Evolutionary conservation across 2,329 filamentous ascomycete species (phyloP), one percentile per base, ranked within the genome.

Genomic region (Capronia americana): DNA sequence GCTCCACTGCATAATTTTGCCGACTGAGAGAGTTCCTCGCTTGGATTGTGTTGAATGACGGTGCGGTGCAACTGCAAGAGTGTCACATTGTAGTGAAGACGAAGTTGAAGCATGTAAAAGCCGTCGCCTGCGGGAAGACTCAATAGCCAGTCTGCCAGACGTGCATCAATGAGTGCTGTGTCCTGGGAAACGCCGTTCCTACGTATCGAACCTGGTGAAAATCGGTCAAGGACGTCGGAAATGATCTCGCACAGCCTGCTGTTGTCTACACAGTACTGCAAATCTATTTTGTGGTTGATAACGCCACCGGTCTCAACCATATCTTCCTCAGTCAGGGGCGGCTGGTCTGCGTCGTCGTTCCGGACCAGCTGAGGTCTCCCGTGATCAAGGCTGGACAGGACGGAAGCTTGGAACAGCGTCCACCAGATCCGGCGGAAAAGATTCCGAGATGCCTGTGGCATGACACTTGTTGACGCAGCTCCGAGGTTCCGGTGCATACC

Each of bases 401-500:
- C 78, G 69, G 81, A 79, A 58, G 79, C 80, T 63, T 81, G 79
- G 23, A 81, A 77, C 57, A 81, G 61, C 34, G 81, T 80, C 70
- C 78, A 80, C 79, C 79, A 81, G 4, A 79, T 72, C 65, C 79
- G 73, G 61, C 79, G 75, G 78, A 79, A 81, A 75, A 80, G 79
- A 28, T 79, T 76, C 50, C 79, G 75, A 65, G 81, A 79, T n/a
- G 75, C 72, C 30, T 77, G 74, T 14, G 78, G 76, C 69, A 81
- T 79, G 12, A 30, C 23, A 14, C 23, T 50, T 11, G 44, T 23
- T 28, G 76, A 76, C 64, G 78, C 79, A 4, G 77, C 76, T 6
- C n/a, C n/a, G n/a, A 79, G 75, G 68, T 81, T 79, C 28, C 79
- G 78, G 71, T 81, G 84, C 82, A 86, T 85, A n/a, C 84, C 84